phyloP scores from a whole-genome alignment of 257 asterid genomes.

The Solanum gracilifrons region DNA sequence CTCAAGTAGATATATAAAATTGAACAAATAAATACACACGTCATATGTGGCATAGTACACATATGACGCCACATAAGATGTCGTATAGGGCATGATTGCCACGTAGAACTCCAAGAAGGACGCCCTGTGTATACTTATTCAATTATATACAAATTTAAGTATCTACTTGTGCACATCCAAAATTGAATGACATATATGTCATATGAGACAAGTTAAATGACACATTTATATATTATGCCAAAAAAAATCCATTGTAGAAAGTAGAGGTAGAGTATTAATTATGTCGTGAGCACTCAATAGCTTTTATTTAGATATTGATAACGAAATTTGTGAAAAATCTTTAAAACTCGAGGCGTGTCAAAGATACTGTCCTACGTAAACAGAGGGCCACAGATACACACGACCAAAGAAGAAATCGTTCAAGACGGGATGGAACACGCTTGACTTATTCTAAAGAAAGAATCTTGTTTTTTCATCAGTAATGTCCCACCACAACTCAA shows the following conservation, averaged over 20 bases:
- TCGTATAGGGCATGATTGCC: neutral
- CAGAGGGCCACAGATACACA: neutral
- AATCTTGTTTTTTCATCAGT: neutral
- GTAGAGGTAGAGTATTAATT: neutral
- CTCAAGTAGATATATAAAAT: no score
- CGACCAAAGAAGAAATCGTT: neutral
- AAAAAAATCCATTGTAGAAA: neutral
- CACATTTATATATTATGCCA: no score
- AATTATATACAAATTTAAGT: no score
- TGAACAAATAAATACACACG: neutral
- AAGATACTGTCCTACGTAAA: neutral
- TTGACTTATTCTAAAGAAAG: neutral
- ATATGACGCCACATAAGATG: neutral
- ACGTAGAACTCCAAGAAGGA: neutral
- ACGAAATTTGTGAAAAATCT: neutral
- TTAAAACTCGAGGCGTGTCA: neutral
- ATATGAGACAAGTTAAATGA: neutral
- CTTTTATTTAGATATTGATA: no score
- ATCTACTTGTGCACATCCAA: neutral
- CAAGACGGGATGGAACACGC: neutral
- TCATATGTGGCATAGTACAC: no score
- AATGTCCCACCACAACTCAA: no score
- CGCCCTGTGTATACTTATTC: fast-evolving
- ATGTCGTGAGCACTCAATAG: neutral
- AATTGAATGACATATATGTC: no score